These are phyloP conservation scores for Dactylis glomerata DNA, from an alignment of 176 grass and related monocot species.

Conservation along the genomic window DNA sequence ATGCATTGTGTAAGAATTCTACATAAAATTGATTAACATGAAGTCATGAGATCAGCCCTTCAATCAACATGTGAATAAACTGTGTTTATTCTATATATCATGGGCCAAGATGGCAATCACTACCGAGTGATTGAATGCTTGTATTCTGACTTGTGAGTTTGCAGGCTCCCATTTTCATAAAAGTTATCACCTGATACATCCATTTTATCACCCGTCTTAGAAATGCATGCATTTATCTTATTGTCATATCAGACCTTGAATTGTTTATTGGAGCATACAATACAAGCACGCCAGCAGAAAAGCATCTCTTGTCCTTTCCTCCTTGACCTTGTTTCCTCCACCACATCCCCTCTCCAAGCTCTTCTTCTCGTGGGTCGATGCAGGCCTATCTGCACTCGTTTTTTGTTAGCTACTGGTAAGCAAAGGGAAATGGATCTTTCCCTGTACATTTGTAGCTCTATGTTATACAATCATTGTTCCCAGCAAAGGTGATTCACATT, in stretches of 20 bases:
- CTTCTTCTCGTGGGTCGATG: background rate
- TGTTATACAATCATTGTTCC: background rate
- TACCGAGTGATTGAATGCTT: background rate
- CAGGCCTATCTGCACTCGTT: background rate
- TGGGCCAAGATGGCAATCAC: background rate
- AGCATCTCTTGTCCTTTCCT: background rate
- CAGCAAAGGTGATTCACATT: background rate
- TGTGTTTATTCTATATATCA: background rate
- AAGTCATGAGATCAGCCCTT: constrained; percentile 2
- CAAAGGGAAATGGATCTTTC: background rate
- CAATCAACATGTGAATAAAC: constrained; percentile 10
- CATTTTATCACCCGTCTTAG: background rate
- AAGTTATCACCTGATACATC: background rate
- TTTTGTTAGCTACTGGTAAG: background rate
- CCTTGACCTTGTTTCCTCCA: background rate
- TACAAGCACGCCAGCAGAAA: background rate
- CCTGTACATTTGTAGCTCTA: background rate
- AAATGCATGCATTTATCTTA: constrained; percentile 3
- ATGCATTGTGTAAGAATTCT: background rate
- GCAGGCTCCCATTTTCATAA: background rate
- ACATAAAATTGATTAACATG: background rate
- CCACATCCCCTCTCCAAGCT: background rate
- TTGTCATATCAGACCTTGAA: background rate
- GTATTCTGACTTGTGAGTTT: background rate
- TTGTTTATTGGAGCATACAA: background rate